Percentiles rank a stretch among this genome's conserved stretches.
Conservation (phyloP, 139 green algal species). For the Trebouxia sp. region DNA sequence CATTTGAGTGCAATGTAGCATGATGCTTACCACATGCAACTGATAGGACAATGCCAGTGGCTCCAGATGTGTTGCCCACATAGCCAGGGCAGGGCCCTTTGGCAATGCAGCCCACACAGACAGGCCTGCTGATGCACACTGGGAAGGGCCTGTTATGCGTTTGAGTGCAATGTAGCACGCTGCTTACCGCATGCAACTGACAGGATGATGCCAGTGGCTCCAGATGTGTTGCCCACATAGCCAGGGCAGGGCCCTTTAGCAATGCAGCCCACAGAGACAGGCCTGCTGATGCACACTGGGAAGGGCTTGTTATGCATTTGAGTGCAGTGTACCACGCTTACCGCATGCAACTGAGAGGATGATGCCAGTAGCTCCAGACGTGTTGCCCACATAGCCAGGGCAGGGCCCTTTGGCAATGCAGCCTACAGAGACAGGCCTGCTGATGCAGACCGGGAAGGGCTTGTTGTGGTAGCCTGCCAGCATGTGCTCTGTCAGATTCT, state of each 20-base stretch:
- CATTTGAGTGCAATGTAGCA: too few species aligned
- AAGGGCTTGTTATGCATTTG: slow-evolving; percentile 2
- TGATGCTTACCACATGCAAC: too few species aligned
- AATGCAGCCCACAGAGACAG: neutral
- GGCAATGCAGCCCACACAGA: slow-evolving; percentile 5
- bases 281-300: neutral
- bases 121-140: slow-evolving; percentile 19
- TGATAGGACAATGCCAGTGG: too few species aligned
- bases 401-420: slow-evolving; percentile 19
- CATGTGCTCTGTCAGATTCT: slow-evolving; percentile 34
- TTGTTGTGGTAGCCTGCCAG: slow-evolving; percentile 21
- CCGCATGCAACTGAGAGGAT: slow-evolving; percentile 27
- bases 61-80: slow-evolving; percentile 31
- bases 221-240: slow-evolving; percentile 38
- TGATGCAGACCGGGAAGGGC: slow-evolving; percentile 26
- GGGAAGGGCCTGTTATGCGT: neutral
- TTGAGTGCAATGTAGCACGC: too few species aligned
- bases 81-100: slow-evolving; percentile 5
- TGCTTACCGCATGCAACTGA: too few species aligned
- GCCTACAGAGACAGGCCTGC: slow-evolving; percentile 26
- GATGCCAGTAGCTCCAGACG: slow-evolving; percentile 25
- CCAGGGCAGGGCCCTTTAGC: slow-evolving; percentile 14
- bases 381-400: slow-evolving; percentile 39
- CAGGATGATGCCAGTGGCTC: slow-evolving; percentile 26
- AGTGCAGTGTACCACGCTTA: neutral